phyloP scores from a whole-genome alignment of 495 filamentous ascomycete species.

The Copromyces sp. region DNA sequence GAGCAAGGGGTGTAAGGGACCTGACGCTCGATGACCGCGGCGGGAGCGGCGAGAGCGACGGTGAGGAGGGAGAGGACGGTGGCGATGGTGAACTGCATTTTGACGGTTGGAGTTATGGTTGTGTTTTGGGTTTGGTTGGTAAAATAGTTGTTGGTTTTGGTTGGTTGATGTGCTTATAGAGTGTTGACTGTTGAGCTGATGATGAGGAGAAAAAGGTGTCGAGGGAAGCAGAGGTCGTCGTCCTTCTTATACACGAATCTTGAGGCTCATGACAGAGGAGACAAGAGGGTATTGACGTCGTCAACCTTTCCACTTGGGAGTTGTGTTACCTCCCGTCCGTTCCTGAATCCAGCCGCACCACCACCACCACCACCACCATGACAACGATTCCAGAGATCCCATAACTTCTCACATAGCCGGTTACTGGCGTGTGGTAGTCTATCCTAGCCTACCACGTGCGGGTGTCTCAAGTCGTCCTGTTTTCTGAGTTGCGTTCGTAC shows the following conservation, averaged over 20 bases:
- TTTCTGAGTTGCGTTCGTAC: background rate
- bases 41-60: conserved; percentile 16
- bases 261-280: background rate
- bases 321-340: background rate
- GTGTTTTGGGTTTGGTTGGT: background rate
- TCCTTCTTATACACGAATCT: background rate
- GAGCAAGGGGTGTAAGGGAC: conserved; percentile 26
- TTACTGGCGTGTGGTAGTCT: background rate
- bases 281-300: background rate
- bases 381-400: background rate
- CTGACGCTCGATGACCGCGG: conserved; percentile 22
- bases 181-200: background rate
- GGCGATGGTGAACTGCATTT: conserved; percentile 20
- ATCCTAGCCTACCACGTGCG: background rate
- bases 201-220: background rate
- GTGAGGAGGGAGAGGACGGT: conserved; percentile 16
- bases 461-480: background rate
- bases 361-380: background rate
- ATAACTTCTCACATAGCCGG: background rate
- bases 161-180: background rate
- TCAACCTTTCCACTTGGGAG: background rate
- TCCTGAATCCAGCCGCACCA: background rate
- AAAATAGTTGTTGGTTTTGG: background rate
- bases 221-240: background rate
- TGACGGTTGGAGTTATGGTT: background rate